phyloP scores from a whole-genome alignment of 202 grass and related monocot genomes.

The Musa balbisiana region DNA sequence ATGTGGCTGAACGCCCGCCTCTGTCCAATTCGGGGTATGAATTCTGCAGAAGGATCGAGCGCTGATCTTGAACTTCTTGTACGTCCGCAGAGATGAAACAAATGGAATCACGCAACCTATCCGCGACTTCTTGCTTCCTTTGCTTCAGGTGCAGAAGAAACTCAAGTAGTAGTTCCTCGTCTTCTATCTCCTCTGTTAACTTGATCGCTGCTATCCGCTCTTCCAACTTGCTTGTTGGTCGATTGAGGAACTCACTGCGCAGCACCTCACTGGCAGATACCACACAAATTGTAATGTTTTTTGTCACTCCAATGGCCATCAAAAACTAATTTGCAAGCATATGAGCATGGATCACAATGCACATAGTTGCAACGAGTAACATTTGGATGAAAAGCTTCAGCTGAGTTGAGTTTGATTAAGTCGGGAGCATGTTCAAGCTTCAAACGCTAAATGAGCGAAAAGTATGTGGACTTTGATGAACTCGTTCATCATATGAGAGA shows the following conservation, averaged over 20 bases:
- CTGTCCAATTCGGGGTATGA: constrained; percentile 41
- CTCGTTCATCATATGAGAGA: not conserved
- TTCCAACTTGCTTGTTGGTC: constrained; percentile 54
- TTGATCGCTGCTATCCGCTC: constrained; percentile 53
- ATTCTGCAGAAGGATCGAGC: constrained; percentile 42
- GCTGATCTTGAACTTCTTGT: constrained; percentile 54
- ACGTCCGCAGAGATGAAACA: constrained; percentile 86
- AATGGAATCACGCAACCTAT: constrained; percentile 68
- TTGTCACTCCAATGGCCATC: not conserved
- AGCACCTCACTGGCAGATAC: constrained; percentile 56
- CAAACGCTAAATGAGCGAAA: not conserved
- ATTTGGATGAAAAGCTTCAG: too few species aligned
- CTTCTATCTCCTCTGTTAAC: constrained; percentile 86
- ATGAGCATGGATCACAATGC: not conserved
- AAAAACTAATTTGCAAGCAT: not conserved
- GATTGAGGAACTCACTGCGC: constrained; percentile 87
- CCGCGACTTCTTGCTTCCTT: constrained; percentile 71
- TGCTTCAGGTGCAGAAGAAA: constrained; percentile 78
- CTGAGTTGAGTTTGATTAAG: too few species aligned
- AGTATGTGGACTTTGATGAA: not conserved
- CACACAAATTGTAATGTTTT: not conserved
- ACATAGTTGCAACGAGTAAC: too few species aligned
- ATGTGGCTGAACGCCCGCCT: constrained; percentile 39
- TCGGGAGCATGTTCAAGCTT: too few species aligned
- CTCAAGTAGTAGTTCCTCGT: constrained; percentile 71